Evolutionary conservation across 1,139 yeast species (phyloP).

Genomic region (Suhomyces terraborum): DNA sequence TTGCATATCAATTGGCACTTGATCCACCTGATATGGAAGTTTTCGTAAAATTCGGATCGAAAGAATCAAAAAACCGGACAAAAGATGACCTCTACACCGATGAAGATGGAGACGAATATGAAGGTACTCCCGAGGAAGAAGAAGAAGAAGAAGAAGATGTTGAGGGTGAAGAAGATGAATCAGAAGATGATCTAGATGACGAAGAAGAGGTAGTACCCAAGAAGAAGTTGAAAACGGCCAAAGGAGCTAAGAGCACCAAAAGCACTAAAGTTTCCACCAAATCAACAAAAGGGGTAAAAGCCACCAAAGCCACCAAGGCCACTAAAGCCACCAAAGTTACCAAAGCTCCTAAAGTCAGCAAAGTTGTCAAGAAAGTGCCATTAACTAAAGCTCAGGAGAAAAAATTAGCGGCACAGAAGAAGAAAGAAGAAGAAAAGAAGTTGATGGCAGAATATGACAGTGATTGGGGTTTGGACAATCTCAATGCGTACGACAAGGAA

Average conservation of each 20-base stretch:
- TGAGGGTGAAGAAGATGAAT: not conserved
- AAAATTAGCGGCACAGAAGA: constrained; percentile 25
- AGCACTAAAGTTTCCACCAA: constrained; percentile 10
- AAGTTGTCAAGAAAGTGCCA: constrained; percentile 8
- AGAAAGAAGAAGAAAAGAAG: constrained; percentile 23
- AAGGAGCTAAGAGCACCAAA: constrained; percentile 5
- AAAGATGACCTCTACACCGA: constrained; percentile 27
- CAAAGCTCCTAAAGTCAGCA: constrained; percentile 7
- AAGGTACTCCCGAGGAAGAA: constrained; percentile 16
- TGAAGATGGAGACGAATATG: constrained; percentile 21
- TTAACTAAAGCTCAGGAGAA: constrained; percentile 17
- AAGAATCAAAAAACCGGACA: constrained; percentile 24
- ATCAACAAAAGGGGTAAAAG: too few relatives aligned
- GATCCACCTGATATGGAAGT: constrained; percentile 47
- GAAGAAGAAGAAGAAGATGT: constrained; percentile 6
- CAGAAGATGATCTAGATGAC: not conserved
- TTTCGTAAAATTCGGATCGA: constrained; percentile 47
- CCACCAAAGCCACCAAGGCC: constrained; percentile 11
- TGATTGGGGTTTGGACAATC: constrained; percentile 49
- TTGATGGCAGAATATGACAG: constrained; percentile 34
- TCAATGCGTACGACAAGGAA: constrained; percentile 20
- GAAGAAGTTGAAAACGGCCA: constrained; percentile 8
- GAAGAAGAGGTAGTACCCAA: constrained; percentile 5
- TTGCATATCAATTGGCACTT: constrained; percentile 43
- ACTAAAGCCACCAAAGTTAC: constrained; percentile 5